Conservation (phyloP, 768 basidiomycete species). For the Lactifluus rugatus region DNA sequence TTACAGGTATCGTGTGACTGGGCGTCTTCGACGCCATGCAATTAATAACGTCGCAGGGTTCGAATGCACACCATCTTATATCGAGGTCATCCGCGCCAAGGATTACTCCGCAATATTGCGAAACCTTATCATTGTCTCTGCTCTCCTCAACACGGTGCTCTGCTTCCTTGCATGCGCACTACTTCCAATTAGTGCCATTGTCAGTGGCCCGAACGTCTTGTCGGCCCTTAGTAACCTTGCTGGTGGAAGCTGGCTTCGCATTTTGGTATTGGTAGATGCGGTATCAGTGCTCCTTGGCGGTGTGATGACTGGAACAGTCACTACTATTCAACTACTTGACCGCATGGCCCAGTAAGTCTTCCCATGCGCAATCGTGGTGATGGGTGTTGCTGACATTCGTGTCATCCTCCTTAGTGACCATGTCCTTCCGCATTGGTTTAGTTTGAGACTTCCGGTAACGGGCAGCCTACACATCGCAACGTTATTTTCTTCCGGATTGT, state of each 20-base stretch:
- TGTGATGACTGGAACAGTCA: slow-evolving; percentile 17
- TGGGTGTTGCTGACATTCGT: neutral
- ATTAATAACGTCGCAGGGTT: slow-evolving; percentile 7
- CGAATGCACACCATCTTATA: slow-evolving; percentile 20
- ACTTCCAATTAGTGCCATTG: slow-evolving; percentile 6
- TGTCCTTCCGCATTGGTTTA: slow-evolving; percentile 17
- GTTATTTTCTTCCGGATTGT: slow-evolving; percentile 7
- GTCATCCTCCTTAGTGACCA: slow-evolving; percentile 6
- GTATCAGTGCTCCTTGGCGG: slow-evolving; percentile 17
- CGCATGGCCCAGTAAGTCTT: slow-evolving; percentile 12
- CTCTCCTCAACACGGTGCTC: slow-evolving; percentile 14
- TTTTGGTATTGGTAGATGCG: slow-evolving; percentile 17
- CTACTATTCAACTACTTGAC: slow-evolving; percentile 15
- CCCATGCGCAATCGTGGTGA: neutral
- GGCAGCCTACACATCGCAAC: slow-evolving; percentile 14
- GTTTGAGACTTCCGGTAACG: slow-evolving; percentile 13
- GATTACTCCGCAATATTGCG: slow-evolving; percentile 16
- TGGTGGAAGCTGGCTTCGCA: slow-evolving; percentile 17
- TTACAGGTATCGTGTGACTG: slow-evolving; percentile 11
- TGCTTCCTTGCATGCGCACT: slow-evolving; percentile 13
- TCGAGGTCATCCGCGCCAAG: slow-evolving; percentile 13
- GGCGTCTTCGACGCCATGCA: neutral
- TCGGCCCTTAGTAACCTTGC: slow-evolving; percentile 15
- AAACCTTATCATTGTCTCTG: slow-evolving; percentile 16
- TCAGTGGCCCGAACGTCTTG: slow-evolving; percentile 13